Conservation (phyloP, 306 rosid species). For the Dryas octopetala region DNA sequence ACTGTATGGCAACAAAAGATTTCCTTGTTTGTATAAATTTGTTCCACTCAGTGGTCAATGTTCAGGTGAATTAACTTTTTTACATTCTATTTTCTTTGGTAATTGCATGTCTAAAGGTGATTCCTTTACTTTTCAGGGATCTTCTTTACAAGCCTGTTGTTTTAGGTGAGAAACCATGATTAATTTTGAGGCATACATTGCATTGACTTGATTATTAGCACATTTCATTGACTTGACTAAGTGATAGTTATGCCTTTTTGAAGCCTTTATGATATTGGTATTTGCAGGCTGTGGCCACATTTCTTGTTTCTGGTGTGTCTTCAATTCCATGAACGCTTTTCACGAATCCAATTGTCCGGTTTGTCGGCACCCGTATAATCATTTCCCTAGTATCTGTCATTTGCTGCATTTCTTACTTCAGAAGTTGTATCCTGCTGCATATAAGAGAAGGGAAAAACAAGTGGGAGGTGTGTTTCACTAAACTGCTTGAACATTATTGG, state of each 20-base stretch:
- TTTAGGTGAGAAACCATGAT: constrained; percentile 48
- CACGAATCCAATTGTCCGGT: constrained; percentile 69
- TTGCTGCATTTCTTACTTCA: constrained; percentile 76
- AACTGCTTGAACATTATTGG: not conserved
- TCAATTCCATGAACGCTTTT: constrained; percentile 45
- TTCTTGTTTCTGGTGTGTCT: constrained; percentile 92
- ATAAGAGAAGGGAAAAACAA: constrained; percentile 59
- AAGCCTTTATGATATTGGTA: constrained; percentile 1
- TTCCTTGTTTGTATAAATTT: too few relatives aligned
- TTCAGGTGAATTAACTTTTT: not conserved
- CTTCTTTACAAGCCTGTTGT: constrained; percentile 85
- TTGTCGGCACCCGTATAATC: constrained; percentile 64
- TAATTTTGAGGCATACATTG: too few relatives aligned
- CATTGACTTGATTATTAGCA: too few relatives aligned
- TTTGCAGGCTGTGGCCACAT: constrained; percentile 87
- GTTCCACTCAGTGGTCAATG: not conserved
- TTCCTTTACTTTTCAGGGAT: constrained; percentile 59
- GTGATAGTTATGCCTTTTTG: not conserved
- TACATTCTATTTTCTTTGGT: not conserved
- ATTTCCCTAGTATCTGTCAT: constrained; percentile 73
- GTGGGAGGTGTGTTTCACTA: constrained; percentile 45
- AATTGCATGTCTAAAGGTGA: not conserved
- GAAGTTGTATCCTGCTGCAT: constrained; percentile 61
- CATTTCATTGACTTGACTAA: too few relatives aligned
- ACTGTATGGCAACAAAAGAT: too few relatives aligned